Evolutionary conservation across 73 alveolate genomes (phyloP), one percentile per base, ranked within the genome.

Genomic region (Stentor roeselii): DNA sequence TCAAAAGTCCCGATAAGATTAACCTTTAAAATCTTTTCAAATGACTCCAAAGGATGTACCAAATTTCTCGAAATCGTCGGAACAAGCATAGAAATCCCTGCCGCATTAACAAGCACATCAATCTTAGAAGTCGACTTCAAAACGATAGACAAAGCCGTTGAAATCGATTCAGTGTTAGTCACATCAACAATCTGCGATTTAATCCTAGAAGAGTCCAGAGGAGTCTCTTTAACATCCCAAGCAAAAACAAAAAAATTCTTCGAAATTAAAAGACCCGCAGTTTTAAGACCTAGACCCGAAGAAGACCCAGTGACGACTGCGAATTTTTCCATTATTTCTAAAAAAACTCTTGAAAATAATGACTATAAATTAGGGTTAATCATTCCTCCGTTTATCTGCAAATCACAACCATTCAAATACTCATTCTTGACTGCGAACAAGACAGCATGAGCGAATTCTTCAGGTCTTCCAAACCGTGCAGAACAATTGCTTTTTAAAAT

Each of bases 381-480:
- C 59, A 88, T 34, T n/a, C 97, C 99, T n/a, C 98, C 98, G 82
- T 95, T 98, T 37, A 95, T 78, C 82, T 98, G 78, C 61, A 95
- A 75, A 34, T 85, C 59, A 37, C 67, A 86, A 59, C 99, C 99
- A 40, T 89, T 93, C 27, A 95, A 37, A 86, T 88, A 95, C 3
- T 88, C 31, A 88, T 91, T 91, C 86, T 90, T 94, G 3, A 87
- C 87, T 41, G 75, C 15, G 42, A 82, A 3, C 82, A 61, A 84
- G 59, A 88, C 95, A 42, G 93, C 86, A 50, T 86, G 93, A 39
- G 98, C 97, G 76, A 95, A 95, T 84, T 95, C 99, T 32, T 84
- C 84, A 36, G 98, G 94, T 2, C 78, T 39, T 36, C 99, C 99
- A 15, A 89, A 59, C 86, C 99, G 86, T 36, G 86, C 90, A 42